Evolutionary conservation across 2,329 filamentous ascomycete genomes (phyloP), one percentile per base, ranked within the genome.

Genomic region (Colletotrichum tamarilloi): DNA sequence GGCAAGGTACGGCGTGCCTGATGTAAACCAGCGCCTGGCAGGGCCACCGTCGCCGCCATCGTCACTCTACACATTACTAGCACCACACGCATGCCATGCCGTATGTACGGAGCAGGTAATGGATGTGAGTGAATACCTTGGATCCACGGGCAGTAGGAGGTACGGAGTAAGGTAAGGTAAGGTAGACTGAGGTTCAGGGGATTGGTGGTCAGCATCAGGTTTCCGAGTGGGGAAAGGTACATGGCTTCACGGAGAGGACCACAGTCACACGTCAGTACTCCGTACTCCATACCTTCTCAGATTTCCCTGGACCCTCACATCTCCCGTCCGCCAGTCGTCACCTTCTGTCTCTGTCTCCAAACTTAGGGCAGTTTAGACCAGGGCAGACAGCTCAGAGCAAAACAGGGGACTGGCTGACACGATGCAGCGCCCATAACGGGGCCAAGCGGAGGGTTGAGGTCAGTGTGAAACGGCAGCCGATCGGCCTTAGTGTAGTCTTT

Each of bases 391-490:
- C 24, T 22, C 46, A 63, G 28, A 63, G n/a, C 46, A 24, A 63
- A 49, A 56, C 67, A 62, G 55, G 42, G 71, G 67, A 65, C 60
- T 73, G 70, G 70, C 67, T 70, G 67, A 70, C 70, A 64, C 56
- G 60, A 73, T 56, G 49, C 30, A 64, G 55, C 70, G 60, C 67
- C 67, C 58, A 65, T 49, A 65, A 70, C 67, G 67, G 66, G 70
- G 70, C 60, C 56, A 73, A 73, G 67, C 67, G 70, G 67, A 70
- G 67, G 67, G 55, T 66, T 65, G 67, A 65, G 60, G 55, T 70
- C 70, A 73, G 67, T 65, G 56, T 73, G 71, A 73, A 73, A 73
- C 71, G 71, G 60, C 71, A 70, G 67, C 26, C 56, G 71, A 73
- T 73, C 69, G 69, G 63, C 69, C 66, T 63, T 63, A 38, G 53